Base-by-base conservation (phyloP, 2,329 filamentous ascomycete genomes). In the Thielaviopsis musarum region DNA sequence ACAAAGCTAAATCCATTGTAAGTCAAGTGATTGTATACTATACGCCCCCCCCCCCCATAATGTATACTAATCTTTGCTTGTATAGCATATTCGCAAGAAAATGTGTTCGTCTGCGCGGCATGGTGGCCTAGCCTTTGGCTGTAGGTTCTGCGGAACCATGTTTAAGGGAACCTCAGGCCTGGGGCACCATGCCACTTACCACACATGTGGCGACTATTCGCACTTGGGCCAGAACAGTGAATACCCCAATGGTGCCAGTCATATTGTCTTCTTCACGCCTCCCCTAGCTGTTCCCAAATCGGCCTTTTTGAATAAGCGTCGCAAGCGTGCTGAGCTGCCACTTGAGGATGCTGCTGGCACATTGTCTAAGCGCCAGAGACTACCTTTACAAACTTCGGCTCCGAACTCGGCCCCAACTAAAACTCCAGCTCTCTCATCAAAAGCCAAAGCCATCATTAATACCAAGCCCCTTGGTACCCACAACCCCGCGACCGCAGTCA, bases 171-270 rank as follows among this genome's bases (percentile, higher is more conserved):
- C 65, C 4, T 69, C 69, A 22, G 75, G 74, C 1, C 64, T 75
- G 1, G 62, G 69, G 56, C 78, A 78, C 66, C 78, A 81, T 62
- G 61, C 66, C 0, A 67, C 70, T 45, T 73, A 72, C 58, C 65
- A 68, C 2, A 73, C 78, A 2, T 81, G 78, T 63, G 76, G 77
- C n/a, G 63, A 67, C 3, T 73, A 74, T 60, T 63, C 63, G 17
- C 26, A 41, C 15, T 22, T 62, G 41, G 56, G 61, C 7, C 58
- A 60, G 53, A 58, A 19, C 10, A 6, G 3, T 5, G 13, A 30
- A 1, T 12, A 52, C 13, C 57, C 60, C 1, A 62, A 62, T 13
- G 57, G 60, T 2, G 3, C 19, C n/a, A 21, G 24, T 2, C 19
- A 53, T 48, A 3, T 45, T 4, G 21, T 17, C 13, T 15, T 17